Evolutionary conservation across 1,284 basidiomycete genomes (phyloP).

Genomic region (Ustilago sp.): DNA sequence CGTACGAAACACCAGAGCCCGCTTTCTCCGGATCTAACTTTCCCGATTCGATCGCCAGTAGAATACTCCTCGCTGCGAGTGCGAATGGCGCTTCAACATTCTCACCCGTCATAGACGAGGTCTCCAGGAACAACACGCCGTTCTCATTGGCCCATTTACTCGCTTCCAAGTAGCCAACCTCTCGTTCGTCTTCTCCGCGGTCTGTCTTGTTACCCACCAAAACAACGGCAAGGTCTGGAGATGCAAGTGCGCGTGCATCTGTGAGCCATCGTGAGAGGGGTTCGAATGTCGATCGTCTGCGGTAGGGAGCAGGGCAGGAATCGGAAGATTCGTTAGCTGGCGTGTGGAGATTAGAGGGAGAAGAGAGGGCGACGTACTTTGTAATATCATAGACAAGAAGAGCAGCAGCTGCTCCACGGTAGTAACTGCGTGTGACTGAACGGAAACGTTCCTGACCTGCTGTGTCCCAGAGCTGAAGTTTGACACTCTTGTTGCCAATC

Average conservation of each 20-base stretch:
- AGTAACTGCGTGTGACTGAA: constrained; percentile 96
- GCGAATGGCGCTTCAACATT: constrained; percentile 94
- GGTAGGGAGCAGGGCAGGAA: neutral
- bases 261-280: constrained; percentile 88
- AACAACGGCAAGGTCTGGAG: constrained; percentile 87
- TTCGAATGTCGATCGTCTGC: constrained; percentile 75
- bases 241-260: constrained; percentile 87
- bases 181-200: constrained; percentile 83
- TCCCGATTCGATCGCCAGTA: constrained; percentile 93
- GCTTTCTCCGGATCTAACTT: constrained; percentile 90
- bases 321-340: neutral
- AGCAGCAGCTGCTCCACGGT: constrained; percentile 81
- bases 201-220: constrained; percentile 97
- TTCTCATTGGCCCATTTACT: constrained; percentile 94
- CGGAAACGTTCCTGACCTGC: constrained; percentile 72
- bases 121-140: constrained; percentile 81
- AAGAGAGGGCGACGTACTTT: constrained; percentile 73
- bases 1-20: constrained; percentile 94
- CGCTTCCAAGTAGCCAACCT: constrained; percentile 94
- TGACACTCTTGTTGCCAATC: constrained; percentile 90
- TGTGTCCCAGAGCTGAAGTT: constrained; percentile 75
- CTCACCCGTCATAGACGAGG: constrained; percentile 89
- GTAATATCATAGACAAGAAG: constrained; percentile 97
- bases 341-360: neutral
- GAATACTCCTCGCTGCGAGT: constrained; percentile 86